Base-by-base conservation (phyloP, 257 asterid genomes). In the Nemophila menziesii region DNA sequence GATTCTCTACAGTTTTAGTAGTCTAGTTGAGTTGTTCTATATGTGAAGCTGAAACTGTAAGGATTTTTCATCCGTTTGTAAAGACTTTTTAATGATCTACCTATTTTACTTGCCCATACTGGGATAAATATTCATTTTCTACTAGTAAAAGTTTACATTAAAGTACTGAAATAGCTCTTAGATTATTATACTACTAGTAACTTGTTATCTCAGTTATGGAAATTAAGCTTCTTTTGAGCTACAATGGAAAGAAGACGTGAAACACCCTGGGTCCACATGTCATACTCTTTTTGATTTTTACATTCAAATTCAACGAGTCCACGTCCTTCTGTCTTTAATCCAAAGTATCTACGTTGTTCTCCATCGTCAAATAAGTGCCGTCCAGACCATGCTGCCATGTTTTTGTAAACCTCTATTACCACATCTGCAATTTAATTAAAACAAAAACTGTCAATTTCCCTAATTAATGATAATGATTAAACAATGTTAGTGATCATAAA, bases 321-420 rank as follows among this genome's bases (percentile, higher is more conserved):
- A 0, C 99, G 93, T 8, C 56, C 80, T 45, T 73, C 68, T 3
- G 96, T 90, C 61, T 78, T 82, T 19, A 90, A 69, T 34, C 94
- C 99, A 11, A 90, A 90, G 64, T 90, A 90, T 15, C 83, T 54
- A 23, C 96, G 72, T 68, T 90, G 78, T 51, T 85, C 93, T 3
- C 96, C 96, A 21, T 82, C 99, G 56, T 90, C 90, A 16, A 90
- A 75, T 66, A 90, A 55, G 55, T 90, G 96, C 36, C 99, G 59
- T 34, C 99, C 99, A 0, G 99, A 86, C 96, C 99, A 90, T n/a
- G 99, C 92, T 0, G 99, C 75, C 54, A 85, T 53, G 57, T 85
- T 86, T 48, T 69, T 81, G 40, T 70, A 55, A 16, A 90, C 93
- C 39, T 77, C 93, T 36, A 77, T 20, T n/a, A 90, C 96, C 13